A percentile compares a stretch with the other conserved stretches of the same genome.
These are phyloP conservation scores for Cryptococcus sp. DNA, from an alignment of 1,284 basidiomycete genomes.

Conservation along the genomic window DNA sequence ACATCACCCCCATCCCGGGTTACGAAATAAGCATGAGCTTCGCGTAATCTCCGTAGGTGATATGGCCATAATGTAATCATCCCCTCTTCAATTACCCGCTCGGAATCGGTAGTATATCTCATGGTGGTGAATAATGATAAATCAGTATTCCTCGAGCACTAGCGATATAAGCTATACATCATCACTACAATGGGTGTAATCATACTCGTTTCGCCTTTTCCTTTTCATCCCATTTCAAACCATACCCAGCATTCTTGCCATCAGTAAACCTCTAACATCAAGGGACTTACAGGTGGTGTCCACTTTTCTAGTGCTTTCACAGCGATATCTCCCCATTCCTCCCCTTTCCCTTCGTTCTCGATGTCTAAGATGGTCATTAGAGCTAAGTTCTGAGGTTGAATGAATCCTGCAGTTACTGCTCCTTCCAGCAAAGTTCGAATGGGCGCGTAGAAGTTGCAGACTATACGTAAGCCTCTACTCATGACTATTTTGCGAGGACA, in stretches of 20 bases:
- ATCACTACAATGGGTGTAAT: background rate
- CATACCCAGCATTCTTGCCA: conserved; percentile 36
- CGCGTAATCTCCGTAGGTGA: conserved; percentile 30
- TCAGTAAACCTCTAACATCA: conserved; percentile 6
- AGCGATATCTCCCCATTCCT: conserved; percentile 71
- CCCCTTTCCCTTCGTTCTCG: conserved; percentile 52
- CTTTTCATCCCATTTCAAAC: conserved; percentile 30
- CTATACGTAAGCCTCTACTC: conserved; percentile 26
- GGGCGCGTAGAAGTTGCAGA: conserved; percentile 72
- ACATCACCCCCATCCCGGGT: conserved; percentile 7
- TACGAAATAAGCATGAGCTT: conserved; percentile 29
- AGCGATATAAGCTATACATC: background rate
- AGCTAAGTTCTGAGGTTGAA: conserved; percentile 57
- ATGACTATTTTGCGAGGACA: background rate
- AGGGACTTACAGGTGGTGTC: conserved; percentile 45
- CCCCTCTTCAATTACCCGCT: background rate
- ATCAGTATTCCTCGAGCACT: background rate
- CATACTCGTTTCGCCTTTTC: conserved; percentile 12
- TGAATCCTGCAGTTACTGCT: conserved; percentile 70
- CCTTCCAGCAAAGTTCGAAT: conserved; percentile 66
- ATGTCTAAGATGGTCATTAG: conserved; percentile 70
- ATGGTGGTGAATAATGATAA: conserved; percentile 37
- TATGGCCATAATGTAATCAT: conserved; percentile 25
- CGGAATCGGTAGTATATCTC: conserved; percentile 27
- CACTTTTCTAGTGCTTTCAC: conserved; percentile 64